Evolutionary conservation across 1,139 yeast species (phyloP), one percentile per base, ranked within the genome.

Genomic region (Blastobotrys elegans): DNA sequence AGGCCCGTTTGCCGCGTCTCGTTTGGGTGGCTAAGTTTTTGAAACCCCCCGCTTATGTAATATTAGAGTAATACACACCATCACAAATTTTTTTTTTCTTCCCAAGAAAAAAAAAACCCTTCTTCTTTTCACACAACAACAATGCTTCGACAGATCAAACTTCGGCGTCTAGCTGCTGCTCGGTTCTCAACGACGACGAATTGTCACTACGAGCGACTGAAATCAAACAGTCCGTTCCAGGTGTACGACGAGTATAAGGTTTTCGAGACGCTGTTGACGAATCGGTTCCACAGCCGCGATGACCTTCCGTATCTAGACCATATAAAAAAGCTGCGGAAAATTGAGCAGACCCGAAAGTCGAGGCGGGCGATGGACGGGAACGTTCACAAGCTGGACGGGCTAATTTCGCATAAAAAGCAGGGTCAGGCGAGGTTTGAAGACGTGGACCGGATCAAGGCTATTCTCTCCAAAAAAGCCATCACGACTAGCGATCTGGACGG

Each of bases 221-320:
- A 44, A 26, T 47, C 45, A 16, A 18, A 24, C 36, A n/a, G n/a
- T n/a, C 49, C 47, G 31, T 43, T 43, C 21, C 31, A 39, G 13
- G 49, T 50, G 24, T 22, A 43, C 33, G 55, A 52, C 38, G 55
- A 52, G 40, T 52, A 49, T 43, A 34, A 46, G n/a, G 37, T 50
- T 13, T 49, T 52, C n/a, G 48, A 49, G 27, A 31, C 52, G n/a
- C 44, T 51, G 8, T 37, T 52, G 24, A 41, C 52, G 16, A 50
- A 48, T 29, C 46, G 46, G 37, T 44, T 45, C 21, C 45, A 43
- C 24, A 40, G 45, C 14, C 39, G 41, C 17, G 41, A 45, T 17
- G 45, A 48, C 21, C 36, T 48, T 30, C 53, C 54, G 13, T 56
- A 53, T 44, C 43, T 56, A 13, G 48, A 52, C 10, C 58, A 54